A percentile compares a stretch with the other conserved stretches of the same genome.
These are phyloP conservation scores for Talaromyces nanjingensis DNA, from an alignment of 495 filamentous ascomycete genomes.

Conservation along the genomic window DNA sequence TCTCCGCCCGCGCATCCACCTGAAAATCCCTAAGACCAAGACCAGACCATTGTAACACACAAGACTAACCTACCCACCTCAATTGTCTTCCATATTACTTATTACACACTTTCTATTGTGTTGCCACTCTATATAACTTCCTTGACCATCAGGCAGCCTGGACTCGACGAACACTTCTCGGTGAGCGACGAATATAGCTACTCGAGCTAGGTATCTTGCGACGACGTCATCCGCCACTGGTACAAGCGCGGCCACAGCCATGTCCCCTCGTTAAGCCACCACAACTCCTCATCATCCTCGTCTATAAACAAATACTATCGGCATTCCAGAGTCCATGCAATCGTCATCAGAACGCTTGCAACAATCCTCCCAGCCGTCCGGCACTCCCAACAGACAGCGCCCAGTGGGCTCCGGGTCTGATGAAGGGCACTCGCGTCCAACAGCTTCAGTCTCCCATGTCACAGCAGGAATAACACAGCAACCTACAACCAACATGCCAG, in stretches of 20 bases:
- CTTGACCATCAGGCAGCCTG: too few relatives aligned
- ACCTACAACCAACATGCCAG: not conserved
- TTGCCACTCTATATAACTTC: not conserved
- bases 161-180: not conserved
- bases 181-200: not conserved
- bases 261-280: not conserved
- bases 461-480: not conserved
- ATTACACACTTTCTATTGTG: not conserved
- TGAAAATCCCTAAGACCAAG: not conserved
- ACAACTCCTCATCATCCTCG: not conserved
- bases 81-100: not conserved
- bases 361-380: not conserved
- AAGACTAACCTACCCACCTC: not conserved
- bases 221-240: conserved; percentile 11
- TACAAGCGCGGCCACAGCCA: not conserved
- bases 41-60: not conserved
- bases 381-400: not conserved
- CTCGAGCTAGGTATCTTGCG: not conserved
- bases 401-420: not conserved
- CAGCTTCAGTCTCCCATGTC: not conserved
- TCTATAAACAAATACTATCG: not conserved
- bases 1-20: not conserved
- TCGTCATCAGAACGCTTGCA: not conserved
- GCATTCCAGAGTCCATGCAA: not conserved
- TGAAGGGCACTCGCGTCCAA: not conserved